Evolutionary conservation across 2,329 filamentous ascomycete genomes (phyloP).

Genomic region (Aspergillus chevalieri): DNA sequence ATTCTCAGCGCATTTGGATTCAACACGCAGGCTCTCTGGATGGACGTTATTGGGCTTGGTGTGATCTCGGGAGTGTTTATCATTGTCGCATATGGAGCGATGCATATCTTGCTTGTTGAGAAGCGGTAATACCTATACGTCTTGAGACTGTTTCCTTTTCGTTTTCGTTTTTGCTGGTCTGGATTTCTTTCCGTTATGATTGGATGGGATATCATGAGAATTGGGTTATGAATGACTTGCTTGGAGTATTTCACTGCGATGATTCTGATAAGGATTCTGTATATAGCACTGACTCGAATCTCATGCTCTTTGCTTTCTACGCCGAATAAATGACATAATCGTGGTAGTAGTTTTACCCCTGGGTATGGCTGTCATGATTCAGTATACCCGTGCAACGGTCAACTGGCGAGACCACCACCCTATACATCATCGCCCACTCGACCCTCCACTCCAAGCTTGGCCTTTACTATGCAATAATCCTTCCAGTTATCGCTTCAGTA

Average conservation of each 20-base stretch:
- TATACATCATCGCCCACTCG: too few species aligned
- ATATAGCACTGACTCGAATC: too few species aligned
- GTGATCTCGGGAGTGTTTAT: conserved; percentile 80
- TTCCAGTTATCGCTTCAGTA: too few species aligned
- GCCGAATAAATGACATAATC: too few species aligned
- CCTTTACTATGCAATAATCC: too few species aligned
- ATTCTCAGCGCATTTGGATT: conserved; percentile 96
- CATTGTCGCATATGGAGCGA: conserved; percentile 78
- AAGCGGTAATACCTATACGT: conserved; percentile 53
- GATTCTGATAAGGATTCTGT: too few species aligned
- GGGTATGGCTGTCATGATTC: background rate
- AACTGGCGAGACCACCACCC: background rate
- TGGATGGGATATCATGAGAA: too few species aligned
- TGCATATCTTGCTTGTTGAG: conserved; percentile 92
- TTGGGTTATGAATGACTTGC: too few species aligned
- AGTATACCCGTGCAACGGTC: background rate
- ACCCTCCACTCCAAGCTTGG: too few species aligned
- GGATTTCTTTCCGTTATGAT: background rate
- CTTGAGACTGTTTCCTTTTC: background rate
- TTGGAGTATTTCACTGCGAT: too few species aligned
- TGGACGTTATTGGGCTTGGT: conserved; percentile 72
- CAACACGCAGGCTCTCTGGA: conserved; percentile 78
- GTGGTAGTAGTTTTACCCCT: too few species aligned
- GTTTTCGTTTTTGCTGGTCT: conserved; percentile 1
- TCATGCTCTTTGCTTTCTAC: too few species aligned